Conservation (phyloP, 176 grass and related monocot genomes). For the Carex parvula region DNA sequence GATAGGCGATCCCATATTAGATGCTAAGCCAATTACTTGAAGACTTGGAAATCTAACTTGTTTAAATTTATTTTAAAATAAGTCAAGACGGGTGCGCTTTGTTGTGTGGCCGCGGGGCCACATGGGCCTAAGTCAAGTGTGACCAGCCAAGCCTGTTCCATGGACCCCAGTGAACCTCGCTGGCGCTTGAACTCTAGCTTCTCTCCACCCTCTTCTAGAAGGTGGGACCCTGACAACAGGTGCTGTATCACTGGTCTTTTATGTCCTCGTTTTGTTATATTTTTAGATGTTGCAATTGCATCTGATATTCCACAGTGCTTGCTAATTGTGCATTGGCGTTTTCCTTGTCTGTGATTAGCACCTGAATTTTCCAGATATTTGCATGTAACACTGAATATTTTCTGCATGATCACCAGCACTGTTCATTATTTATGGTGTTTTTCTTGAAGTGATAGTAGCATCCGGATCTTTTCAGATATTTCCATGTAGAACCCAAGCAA, state of each 20-base stretch:
- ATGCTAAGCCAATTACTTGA: background rate
- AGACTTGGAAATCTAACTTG: slow-evolving; percentile 13
- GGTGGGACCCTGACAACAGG: slow-evolving; percentile 64
- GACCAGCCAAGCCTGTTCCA: slow-evolving; percentile 63
- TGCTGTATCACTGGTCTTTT: slow-evolving; percentile 47
- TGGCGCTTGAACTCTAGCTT: slow-evolving; percentile 93
- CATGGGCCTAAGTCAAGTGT: slow-evolving; percentile 80
- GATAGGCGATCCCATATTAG: background rate
- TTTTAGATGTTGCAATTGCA: slow-evolving; percentile 48
- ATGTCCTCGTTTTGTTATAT: slow-evolving; percentile 19
- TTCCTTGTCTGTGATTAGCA: slow-evolving; percentile 54
- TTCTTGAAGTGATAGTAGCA: background rate
- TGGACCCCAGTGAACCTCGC: slow-evolving; percentile 79
- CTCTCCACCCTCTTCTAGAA: slow-evolving; percentile 66
- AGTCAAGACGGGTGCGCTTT: slow-evolving; percentile 92
- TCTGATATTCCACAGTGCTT: slow-evolving; percentile 48
- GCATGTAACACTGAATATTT: background rate
- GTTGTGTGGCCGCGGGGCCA: slow-evolving; percentile 95
- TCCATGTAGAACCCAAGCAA: background rate
- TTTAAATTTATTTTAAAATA: slow-evolving; percentile 44
- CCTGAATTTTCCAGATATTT: slow-evolving; percentile 24
- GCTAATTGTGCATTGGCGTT: background rate
- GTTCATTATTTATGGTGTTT: background rate
- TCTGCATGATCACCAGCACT: background rate
- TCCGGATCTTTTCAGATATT: background rate